These are phyloP conservation scores for Trichosporon sp. DNA, from an alignment of 1,284 basidiomycete species.

Conservation along the genomic window DNA sequence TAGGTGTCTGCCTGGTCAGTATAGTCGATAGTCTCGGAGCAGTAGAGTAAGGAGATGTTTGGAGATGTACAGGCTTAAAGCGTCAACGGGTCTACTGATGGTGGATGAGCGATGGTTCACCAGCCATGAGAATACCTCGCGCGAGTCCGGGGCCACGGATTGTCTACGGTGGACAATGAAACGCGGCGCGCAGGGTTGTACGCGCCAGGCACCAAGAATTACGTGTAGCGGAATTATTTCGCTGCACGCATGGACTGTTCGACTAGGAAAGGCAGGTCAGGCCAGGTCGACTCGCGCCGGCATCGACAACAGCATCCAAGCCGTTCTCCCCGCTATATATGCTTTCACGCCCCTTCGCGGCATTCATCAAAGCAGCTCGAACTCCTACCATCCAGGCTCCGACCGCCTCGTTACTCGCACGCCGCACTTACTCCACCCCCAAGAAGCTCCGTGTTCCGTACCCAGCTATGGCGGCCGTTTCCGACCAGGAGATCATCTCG, in stretches of 20 bases:
- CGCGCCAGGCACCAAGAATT: slow-evolving; percentile 1
- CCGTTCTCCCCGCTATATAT: slow-evolving; percentile 9
- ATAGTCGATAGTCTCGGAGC: too few relatives aligned
- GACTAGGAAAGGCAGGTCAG: background rate
- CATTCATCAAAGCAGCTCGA: slow-evolving; percentile 18
- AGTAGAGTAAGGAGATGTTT: too few relatives aligned
- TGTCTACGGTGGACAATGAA: background rate
- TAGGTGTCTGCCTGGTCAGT: too few relatives aligned
- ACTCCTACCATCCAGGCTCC: background rate
- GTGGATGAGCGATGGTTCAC: too few relatives aligned
- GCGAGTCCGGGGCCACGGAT: background rate
- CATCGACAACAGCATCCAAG: background rate
- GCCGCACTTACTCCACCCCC: background rate
- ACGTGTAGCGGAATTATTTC: background rate
- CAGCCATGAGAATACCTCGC: too few relatives aligned
- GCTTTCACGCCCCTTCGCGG: slow-evolving; percentile 21
- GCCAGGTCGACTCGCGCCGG: background rate
- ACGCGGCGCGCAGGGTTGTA: background rate
- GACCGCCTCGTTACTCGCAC: slow-evolving; percentile 1
- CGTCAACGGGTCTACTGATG: too few relatives aligned
- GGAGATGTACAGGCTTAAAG: too few relatives aligned
- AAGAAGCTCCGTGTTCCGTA: slow-evolving; percentile 15
- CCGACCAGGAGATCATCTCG: slow-evolving; percentile 63
- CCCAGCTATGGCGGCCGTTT: slow-evolving; percentile 62
- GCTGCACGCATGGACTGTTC: background rate